Percentiles rank a stretch among this genome's conserved stretches.
phyloP scores from a whole-genome alignment of 495 filamentous ascomycete species.

The Saxophila tyrrhenica region DNA sequence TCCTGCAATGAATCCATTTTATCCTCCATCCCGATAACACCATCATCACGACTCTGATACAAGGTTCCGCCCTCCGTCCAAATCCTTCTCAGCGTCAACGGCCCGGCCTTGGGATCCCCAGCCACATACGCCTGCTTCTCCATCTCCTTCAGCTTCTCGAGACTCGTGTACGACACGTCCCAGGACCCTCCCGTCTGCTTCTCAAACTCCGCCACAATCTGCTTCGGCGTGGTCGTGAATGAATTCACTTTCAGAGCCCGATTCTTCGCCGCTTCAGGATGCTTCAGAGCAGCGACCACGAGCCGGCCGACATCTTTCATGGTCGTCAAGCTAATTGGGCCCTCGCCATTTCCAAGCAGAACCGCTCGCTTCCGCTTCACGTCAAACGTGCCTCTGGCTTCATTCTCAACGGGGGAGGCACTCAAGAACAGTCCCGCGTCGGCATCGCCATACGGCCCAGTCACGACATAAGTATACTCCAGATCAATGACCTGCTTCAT shows the following conservation, averaged over 20 bases:
- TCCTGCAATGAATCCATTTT: conserved; percentile 2
- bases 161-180: conserved; percentile 42
- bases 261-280: conserved; percentile 41
- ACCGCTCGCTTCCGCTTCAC: conserved; percentile 43
- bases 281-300: conserved; percentile 46
- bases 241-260: conserved; percentile 57
- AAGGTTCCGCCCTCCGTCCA: conserved; percentile 63
- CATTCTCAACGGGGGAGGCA: conserved; percentile 13
- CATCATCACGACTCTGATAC: conserved; percentile 57
- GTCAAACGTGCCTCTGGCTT: conserved; percentile 43
- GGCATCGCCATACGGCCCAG: conserved; percentile 55
- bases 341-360: conserved; percentile 46
- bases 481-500: conserved; percentile 41
- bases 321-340: conserved; percentile 49
- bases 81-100: conserved; percentile 50
- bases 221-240: conserved; percentile 51
- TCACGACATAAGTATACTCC: conserved; percentile 57
- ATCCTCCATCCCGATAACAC: conserved; percentile 33
- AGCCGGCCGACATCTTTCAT: conserved; percentile 59
- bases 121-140: conserved; percentile 47
- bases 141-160: conserved; percentile 38
- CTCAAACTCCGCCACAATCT: conserved; percentile 55
- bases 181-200: conserved; percentile 48
- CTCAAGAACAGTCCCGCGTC: conserved; percentile 39
- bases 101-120: conserved; percentile 41